Conservation (phyloP, 176 grass and related monocot genomes). For the Oryza meridionalis region DNA sequence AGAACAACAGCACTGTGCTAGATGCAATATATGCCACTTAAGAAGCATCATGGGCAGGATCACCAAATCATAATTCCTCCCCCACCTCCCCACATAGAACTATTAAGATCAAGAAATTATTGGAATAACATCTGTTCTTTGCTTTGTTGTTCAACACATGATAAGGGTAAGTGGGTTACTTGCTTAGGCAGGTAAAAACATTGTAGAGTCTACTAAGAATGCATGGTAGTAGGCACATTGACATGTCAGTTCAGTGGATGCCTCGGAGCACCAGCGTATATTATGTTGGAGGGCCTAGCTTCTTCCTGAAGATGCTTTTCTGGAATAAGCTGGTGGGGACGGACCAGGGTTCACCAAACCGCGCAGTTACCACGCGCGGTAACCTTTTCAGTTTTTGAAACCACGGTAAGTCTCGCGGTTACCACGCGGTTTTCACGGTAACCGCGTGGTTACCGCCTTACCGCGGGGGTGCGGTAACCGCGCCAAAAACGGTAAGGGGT, state of each 20-base stretch:
- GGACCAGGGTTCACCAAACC: too few species aligned
- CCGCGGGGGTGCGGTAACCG: too few species aligned
- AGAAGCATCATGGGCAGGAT: background rate
- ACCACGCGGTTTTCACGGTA: too few species aligned
- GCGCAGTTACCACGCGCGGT: too few species aligned
- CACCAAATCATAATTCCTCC: constrained; percentile 3
- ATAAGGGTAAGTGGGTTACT: background rate
- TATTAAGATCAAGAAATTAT: background rate
- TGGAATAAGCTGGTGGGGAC: background rate
- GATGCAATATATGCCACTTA: background rate
- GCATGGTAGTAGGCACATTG: background rate
- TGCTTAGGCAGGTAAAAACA: constrained; percentile 5
- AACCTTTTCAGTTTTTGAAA: too few species aligned
- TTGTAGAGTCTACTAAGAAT: background rate
- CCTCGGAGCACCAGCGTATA: background rate
- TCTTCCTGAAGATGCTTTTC: background rate
- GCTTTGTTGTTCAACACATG: background rate
- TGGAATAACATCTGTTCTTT: background rate
- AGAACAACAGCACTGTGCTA: constrained; percentile 1
- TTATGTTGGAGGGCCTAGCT: background rate
- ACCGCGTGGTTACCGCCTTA: too few species aligned
- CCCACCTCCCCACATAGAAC: background rate
- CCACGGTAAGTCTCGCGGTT: too few species aligned
- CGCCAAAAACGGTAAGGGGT: too few species aligned
- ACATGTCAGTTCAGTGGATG: constrained; percentile 7